phyloP scores from a whole-genome alignment of 2,329 filamentous ascomycete genomes.

The Dryadomyces sulphureus region DNA sequence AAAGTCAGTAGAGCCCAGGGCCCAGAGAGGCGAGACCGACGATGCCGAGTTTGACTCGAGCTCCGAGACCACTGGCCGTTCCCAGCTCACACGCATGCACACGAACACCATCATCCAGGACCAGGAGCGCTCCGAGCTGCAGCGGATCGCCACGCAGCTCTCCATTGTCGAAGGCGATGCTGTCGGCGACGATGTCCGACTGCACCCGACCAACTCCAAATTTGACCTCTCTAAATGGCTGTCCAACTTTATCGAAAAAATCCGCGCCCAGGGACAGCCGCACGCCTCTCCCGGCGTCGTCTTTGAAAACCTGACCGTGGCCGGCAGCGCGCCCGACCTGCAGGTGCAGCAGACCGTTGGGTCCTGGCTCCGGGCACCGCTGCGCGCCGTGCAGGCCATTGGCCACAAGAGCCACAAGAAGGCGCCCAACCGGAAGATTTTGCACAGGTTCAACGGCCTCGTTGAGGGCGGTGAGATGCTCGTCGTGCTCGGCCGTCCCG shows the following conservation, averaged over 20 bases:
- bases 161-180: constrained; percentile 15
- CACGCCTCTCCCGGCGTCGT: constrained; percentile 50
- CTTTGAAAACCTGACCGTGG: constrained; percentile 52
- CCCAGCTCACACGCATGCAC: constrained; percentile 16
- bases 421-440: constrained; percentile 46
- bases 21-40: constrained; percentile 10
- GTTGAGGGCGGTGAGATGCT: constrained; percentile 41
- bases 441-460: constrained; percentile 45
- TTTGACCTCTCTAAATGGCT: constrained; percentile 42
- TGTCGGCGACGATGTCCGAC: constrained; percentile 22
- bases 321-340: constrained; percentile 50
- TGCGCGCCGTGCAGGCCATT: constrained; percentile 30
- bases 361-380: constrained; percentile 38
- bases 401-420: constrained; percentile 42
- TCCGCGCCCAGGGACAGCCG: constrained; percentile 33
- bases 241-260: constrained; percentile 37
- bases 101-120: constrained; percentile 7
- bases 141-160: constrained; percentile 26
- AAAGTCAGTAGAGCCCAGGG: no score
- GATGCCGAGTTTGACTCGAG: constrained; percentile 22
- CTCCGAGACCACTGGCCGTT: constrained; percentile 27
- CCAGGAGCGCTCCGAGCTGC: constrained; percentile 5
- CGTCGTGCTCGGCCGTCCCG: constrained; percentile 41
- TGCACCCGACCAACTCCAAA: constrained; percentile 29
- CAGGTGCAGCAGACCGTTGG: constrained; percentile 56